Evolutionary conservation across 345 rosid genomes (phyloP).

Genomic region (Euclidium syriacum): DNA sequence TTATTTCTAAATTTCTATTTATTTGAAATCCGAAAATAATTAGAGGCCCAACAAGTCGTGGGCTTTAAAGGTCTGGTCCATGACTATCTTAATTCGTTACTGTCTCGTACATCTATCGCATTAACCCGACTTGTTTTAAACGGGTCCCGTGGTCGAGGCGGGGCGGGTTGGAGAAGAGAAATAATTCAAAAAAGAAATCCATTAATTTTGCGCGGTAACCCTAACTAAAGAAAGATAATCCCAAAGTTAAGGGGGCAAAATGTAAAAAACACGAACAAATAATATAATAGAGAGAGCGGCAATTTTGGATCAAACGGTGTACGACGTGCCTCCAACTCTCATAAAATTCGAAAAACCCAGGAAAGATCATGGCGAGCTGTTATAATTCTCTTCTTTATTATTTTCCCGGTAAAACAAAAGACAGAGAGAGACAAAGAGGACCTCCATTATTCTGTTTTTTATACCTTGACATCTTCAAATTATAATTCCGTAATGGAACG

Average conservation of each 20-base stretch:
- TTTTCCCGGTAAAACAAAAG: conserved; percentile 18
- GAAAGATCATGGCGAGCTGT: conserved; percentile 20
- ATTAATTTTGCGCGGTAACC: conserved; percentile 47
- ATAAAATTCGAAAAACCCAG: not conserved
- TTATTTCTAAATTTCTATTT: too few species aligned
- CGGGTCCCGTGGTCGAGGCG: not conserved
- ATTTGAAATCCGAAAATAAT: too few species aligned
- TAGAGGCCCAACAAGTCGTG: not conserved
- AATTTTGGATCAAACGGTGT: conserved; percentile 12
- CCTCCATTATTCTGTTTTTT: conserved; percentile 18
- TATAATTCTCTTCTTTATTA: not conserved
- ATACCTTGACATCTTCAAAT: conserved; percentile 11
- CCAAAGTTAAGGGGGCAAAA: not conserved
- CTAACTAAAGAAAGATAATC: conserved; percentile 26
- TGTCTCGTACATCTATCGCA: too few species aligned
- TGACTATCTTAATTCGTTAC: too few species aligned
- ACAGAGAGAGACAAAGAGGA: not conserved
- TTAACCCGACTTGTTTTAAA: not conserved
- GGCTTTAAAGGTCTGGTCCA: not conserved
- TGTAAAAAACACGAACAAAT: conserved; percentile 1
- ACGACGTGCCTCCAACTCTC: conserved; percentile 28
- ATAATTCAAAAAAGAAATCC: not conserved
- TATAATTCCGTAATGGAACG: conserved; percentile 16
- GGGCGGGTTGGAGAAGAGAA: not conserved
- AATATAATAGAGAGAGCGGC: conserved; percentile 15